Conservation (phyloP, 441 rosid species). For the Heliophila coronopifolia region DNA sequence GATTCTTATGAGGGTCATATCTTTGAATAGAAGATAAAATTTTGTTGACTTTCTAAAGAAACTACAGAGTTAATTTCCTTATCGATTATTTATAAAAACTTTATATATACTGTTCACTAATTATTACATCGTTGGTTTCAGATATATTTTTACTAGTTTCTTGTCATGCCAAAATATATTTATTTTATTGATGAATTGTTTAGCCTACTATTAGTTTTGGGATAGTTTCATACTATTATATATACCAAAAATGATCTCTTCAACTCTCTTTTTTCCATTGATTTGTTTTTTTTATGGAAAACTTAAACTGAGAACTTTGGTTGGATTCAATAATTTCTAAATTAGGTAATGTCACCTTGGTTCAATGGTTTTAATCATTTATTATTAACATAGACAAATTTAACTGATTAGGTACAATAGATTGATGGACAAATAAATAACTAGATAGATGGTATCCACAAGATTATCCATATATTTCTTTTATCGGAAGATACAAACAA, state of each 20-base stretch:
- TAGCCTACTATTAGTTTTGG: not conserved
- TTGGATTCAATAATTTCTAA: not conserved
- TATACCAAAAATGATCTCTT: too few relatives aligned
- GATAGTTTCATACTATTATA: not conserved
- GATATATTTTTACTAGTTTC: too few relatives aligned
- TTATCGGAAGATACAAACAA: not conserved
- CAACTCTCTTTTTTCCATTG: not conserved
- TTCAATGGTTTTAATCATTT: too few relatives aligned
- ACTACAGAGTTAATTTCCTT: not conserved
- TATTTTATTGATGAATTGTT: not conserved
- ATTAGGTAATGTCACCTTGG: too few relatives aligned
- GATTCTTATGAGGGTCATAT: conserved; percentile 12
- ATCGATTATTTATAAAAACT: too few relatives aligned
- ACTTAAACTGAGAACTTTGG: not conserved
- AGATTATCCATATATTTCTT: not conserved
- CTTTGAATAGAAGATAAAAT: not conserved
- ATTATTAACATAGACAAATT: too few relatives aligned
- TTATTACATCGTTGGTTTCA: not conserved
- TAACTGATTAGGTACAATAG: not conserved
- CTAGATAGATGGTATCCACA: not conserved
- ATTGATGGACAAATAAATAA: too few relatives aligned
- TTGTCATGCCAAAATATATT: not conserved
- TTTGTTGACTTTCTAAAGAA: not conserved
- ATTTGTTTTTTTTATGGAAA: not conserved
- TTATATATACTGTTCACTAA: not conserved